Base-by-base conservation (phyloP, 164 flowering plant genomes). In the Stephania japonica region DNA sequence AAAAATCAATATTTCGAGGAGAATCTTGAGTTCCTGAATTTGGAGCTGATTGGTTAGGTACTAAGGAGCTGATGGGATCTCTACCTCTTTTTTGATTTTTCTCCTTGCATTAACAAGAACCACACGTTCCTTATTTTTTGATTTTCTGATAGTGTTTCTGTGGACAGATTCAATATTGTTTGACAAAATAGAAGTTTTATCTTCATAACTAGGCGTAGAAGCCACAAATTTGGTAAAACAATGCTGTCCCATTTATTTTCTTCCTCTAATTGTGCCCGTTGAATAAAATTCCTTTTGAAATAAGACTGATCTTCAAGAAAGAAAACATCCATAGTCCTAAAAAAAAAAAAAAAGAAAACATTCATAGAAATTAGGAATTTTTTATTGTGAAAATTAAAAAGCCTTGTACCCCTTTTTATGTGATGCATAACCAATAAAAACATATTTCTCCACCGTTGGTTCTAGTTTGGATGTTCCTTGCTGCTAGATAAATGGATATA, bases 361-460 rank as follows among this genome's bases (percentile, higher is more conserved):
- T 70, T 62, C 62, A 44, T 44, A 14, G n/a, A 10, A 9, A 70
- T 62, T 47, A 25, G 50, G 11, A 7, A 1, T 13, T 42, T 27
- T 38, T 19, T 18, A 11, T 24, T 68, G 3, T 0, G 3, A 8
- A 25, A 50, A 19, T 42, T 21, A 42, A 12, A 68, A 2, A 49
- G n/a, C n/a, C 12, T 13, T 11, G 25, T 68, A 68, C 26, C 70
- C n/a, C 24, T 70, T 70, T 23, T 70, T 24, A 11, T 56, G 24
- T 44, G 56, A 16, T 14, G 62, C 26, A 49, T 70, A 70, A 44
- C 72, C 63, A 8, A 47, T n/a, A 21, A 70, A 53, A 4, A 70
- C 38, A 49, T 38, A 23, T 5, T 53, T 47, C 16, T 8, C 21
- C 12, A 6, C 69, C n/a, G 9, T 25, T 6, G 42, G 69, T 32